Base-by-base conservation (phyloP, 352 stramenopile species). In the Phytophthora idaei region DNA sequence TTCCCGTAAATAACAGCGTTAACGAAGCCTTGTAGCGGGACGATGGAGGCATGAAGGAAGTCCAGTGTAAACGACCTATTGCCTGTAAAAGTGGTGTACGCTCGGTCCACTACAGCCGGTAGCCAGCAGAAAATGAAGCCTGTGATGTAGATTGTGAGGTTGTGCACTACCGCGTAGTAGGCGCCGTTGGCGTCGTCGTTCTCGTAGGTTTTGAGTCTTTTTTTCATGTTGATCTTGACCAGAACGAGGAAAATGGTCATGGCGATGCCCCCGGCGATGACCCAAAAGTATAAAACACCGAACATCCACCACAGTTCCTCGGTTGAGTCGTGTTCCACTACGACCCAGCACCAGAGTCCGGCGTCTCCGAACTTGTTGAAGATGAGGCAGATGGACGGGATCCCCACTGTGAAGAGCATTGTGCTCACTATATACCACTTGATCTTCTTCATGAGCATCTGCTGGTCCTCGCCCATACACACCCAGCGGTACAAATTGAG, bases 1-100 rank as follows among this genome's bases (percentile, higher is more conserved):
- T 93, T 93, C 47, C 85, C 87, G 62, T 95, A 95, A 42, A 95
- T 94, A 4, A 94, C 80, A 3, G 87, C 87, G 42, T 94, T 94
- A 15, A 92, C 80, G 59, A 94, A 95, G 51, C 87, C 87, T 73
- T 93, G 86, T 0, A 94, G 71, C 4, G 86, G 84, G n/a, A 94
- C 79, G 58, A 94, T 90, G 14, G 79, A 87, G 14, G 84, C 86
- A 45, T 94, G 86, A 17, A 92, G 68, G 69, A 93, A 83, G 39
- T 79, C 85, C 15, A 94, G 54, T 2, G 72, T 73, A 56, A 92
- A 90, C 2, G 84, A 77, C 9, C 83, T 80, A 0, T 86, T 37
- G 36, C 78, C 76, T 11, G 76, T 85, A 56, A 90, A 87, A 6
- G 76, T 85, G 2, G 64, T 76, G 67, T 92, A 93, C 0, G 66